A percentile compares a stretch with the other conserved stretches of the same genome.
Conservation (phyloP, 1,139 yeast genomes). For the Suhomyces maxii region DNA sequence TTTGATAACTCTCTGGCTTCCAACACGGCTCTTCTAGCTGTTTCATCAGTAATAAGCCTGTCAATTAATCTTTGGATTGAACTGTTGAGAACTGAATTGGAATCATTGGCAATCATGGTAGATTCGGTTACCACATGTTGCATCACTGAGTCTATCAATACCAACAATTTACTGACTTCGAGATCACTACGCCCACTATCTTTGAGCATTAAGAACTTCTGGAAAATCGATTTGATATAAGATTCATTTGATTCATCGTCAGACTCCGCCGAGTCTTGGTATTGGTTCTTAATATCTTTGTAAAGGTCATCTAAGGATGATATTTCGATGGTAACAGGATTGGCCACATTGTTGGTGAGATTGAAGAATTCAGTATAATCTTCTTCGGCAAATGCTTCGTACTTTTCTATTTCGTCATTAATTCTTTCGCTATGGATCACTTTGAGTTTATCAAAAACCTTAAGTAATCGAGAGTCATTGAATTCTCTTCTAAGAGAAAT, state of each 20-base stretch:
- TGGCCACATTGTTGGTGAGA: slow-evolving; percentile 10
- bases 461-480: slow-evolving; percentile 38
- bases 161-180: slow-evolving; percentile 25
- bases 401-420: slow-evolving; percentile 46
- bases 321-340: slow-evolving; percentile 9
- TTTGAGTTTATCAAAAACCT: slow-evolving; percentile 40
- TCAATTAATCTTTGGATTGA: slow-evolving; percentile 39
- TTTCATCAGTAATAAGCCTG: slow-evolving; percentile 33
- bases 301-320: slow-evolving; percentile 24
- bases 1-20: slow-evolving; percentile 28
- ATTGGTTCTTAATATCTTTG: slow-evolving; percentile 18
- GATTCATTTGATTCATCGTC: slow-evolving; percentile 14
- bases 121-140: slow-evolving; percentile 32
- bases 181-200: slow-evolving; percentile 22
- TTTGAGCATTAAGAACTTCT: slow-evolving; percentile 27
- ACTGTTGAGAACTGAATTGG: slow-evolving; percentile 29
- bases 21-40: slow-evolving; percentile 35
- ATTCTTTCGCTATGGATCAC: slow-evolving; percentile 40
- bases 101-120: slow-evolving; percentile 22
- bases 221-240: slow-evolving; percentile 23
- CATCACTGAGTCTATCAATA: slow-evolving; percentile 32
- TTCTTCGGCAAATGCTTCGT: slow-evolving; percentile 41
- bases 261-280: slow-evolving; percentile 7
- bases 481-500: slow-evolving; percentile 40
- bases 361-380: slow-evolving; percentile 30